phyloP scores from a whole-genome alignment of 73 alveolate species.

The Uronychia setigera region DNA sequence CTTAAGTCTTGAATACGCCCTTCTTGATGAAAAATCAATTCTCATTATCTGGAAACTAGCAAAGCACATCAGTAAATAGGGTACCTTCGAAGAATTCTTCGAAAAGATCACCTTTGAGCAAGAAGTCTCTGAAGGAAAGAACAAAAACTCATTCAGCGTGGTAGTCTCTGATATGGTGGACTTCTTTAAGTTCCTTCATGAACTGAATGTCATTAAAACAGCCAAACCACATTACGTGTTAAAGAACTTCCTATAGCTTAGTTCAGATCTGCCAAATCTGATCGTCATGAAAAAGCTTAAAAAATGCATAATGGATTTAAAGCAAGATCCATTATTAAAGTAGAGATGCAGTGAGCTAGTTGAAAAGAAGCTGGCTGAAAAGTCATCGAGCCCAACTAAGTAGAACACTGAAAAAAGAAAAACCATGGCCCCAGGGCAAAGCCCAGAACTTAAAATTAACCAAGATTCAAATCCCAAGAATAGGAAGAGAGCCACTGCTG shows the following conservation, averaged over 20 bases:
- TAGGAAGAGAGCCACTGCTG: not conserved
- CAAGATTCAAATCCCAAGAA: not conserved
- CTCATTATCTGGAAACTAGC: not conserved
- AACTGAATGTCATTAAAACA: not conserved
- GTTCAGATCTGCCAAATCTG: not conserved
- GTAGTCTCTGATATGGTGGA: not conserved
- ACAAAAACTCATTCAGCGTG: not conserved
- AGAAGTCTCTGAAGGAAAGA: not conserved
- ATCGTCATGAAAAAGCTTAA: not conserved
- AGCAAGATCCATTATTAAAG: not conserved
- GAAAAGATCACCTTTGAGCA: not conserved
- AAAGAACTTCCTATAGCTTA: not conserved
- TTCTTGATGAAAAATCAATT: not conserved
- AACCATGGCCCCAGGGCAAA: not conserved
- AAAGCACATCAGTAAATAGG: not conserved
- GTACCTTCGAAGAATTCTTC: not conserved
- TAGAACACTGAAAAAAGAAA: not conserved
- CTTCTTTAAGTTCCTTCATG: not conserved
- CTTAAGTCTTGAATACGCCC: not conserved
- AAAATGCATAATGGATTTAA: not conserved
- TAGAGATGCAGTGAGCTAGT: not conserved
- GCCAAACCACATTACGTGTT: not conserved
- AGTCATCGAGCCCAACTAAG: not conserved
- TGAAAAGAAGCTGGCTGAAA: not conserved
- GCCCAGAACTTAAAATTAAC: not conserved